A percentile compares a stretch with the other conserved stretches of the same genome.
Evolutionary conservation across 2,329 filamentous ascomycete genomes (phyloP).

Genomic region (Ophidiomyces ophidiicola): DNA sequence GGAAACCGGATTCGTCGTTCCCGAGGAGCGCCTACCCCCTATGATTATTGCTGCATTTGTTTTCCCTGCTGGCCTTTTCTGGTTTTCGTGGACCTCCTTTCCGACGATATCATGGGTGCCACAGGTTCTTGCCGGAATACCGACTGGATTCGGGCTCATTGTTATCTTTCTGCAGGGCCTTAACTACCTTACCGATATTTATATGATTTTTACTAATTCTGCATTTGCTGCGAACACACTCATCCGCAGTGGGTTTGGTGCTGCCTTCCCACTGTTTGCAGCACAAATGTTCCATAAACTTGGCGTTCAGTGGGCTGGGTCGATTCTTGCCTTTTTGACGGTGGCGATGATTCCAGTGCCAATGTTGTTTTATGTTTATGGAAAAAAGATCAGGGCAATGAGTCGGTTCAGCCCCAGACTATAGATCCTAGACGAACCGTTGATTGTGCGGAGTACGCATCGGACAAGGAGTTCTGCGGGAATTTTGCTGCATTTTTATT

Average conservation of each 20-base stretch:
- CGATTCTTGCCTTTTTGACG: constrained; percentile 29
- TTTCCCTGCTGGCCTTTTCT: constrained; percentile 36
- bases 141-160: constrained; percentile 33
- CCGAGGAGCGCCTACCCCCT: constrained; percentile 36
- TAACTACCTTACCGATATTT: constrained; percentile 49
- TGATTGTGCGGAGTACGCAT: background rate
- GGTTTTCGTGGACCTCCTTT: constrained; percentile 38
- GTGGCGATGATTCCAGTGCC: constrained; percentile 37
- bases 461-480: no score
- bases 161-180: constrained; percentile 36
- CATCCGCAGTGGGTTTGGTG: constrained; percentile 64
- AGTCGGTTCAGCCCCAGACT: constrained; percentile 30
- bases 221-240: constrained; percentile 77
- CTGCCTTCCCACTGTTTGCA: constrained; percentile 62
- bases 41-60: constrained; percentile 35
- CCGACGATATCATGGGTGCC: constrained; percentile 34
- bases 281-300: constrained; percentile 28
- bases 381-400: constrained; percentile 34
- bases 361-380: constrained; percentile 39
- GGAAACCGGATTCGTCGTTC: constrained; percentile 26
- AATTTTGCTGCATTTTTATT: no score
- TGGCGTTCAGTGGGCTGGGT: constrained; percentile 32
- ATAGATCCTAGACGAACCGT: background rate
- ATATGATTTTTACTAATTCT: constrained; percentile 37
- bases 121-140: constrained; percentile 33